Percentiles rank a stretch among this genome's conserved stretches.
phyloP scores from a whole-genome alignment of 148 eudicot species.

The Rhododendron williamsianum region DNA sequence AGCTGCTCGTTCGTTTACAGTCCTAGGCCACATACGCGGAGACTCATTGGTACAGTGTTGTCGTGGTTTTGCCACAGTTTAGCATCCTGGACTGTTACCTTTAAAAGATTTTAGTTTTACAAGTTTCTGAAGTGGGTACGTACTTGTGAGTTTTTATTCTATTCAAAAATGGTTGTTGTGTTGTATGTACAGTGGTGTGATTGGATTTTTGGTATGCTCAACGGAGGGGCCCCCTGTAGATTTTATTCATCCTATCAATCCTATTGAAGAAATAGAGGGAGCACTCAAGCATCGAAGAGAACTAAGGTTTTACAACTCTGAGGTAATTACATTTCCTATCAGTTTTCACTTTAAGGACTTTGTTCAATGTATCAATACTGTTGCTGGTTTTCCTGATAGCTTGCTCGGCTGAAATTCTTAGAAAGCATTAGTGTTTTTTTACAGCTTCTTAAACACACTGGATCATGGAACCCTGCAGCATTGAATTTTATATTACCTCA shows the following conservation, averaged over 20 bases:
- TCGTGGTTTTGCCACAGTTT: background rate
- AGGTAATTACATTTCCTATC: constrained; percentile 38
- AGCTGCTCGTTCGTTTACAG: too few relatives aligned
- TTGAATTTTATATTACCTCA: background rate
- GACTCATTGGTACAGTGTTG: background rate
- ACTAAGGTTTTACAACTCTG: constrained; percentile 79
- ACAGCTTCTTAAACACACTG: background rate
- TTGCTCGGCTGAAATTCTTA: background rate
- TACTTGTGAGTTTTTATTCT: background rate
- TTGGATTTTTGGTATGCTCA: constrained; percentile 88
- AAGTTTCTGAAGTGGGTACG: background rate
- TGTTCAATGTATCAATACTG: background rate
- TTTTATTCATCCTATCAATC: constrained; percentile 79
- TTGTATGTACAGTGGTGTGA: constrained; percentile 59
- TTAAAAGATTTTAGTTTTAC: background rate
- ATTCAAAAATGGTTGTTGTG: constrained; percentile 4
- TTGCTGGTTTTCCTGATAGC: background rate
- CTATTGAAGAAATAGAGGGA: constrained; percentile 89
- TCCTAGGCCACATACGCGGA: too few relatives aligned
- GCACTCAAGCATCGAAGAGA: constrained; percentile 58
- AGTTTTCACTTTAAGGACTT: background rate
- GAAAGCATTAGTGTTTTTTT: background rate
- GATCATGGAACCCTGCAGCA: background rate
- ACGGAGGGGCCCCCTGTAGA: constrained; percentile 85
- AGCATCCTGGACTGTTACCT: background rate